Evolutionary conservation across 257 asterid genomes (phyloP), one percentile per base, ranked within the genome.

Genomic region (Handroanthus guayacan): DNA sequence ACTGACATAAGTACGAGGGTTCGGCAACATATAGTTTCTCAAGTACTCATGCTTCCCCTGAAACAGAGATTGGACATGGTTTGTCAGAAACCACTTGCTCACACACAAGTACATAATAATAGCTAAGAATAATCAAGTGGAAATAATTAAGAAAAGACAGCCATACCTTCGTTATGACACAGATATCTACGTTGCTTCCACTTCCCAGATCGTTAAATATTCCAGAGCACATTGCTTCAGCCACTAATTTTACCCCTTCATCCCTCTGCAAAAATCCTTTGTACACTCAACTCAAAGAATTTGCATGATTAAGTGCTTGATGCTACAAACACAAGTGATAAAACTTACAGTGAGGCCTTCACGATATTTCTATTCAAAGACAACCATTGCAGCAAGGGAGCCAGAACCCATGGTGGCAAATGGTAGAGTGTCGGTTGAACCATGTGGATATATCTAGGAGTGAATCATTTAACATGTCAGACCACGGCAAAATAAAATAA

Each of bases 391-490:
- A 79, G 99, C 98, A 61, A 95, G 96, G 55, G 98, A 95, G 72
- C 99, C 98, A 84, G 99, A 95, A 17, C 99, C 99, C 98, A 95
- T 95, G 48, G 99, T 95, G 69, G 99, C 98, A 85, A 82, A 95
- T 17, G 99, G 99, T 56, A 95, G 88, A 20, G 98, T 92, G 75
- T 95, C 99, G 5, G 99, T 95, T 54, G 99, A 95, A 79, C 99
- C 99, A 82, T 95, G 99, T 4, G 99, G 99, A 83, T 95, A 95
- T 67, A 95, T 95, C 99, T 95, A 84, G 43, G 76, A 60, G 77
- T 11, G 47, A 54, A 63, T 34, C 74, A 61, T 77, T 72, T 48
- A 38, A 75, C 51, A 80, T 62, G 74, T 68, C 68, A 70, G 65
- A n/a, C n/a, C 68, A 16, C 18, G 34, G 47, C 18, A 16, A 45